Base-by-base conservation (phyloP, 2,329 filamentous ascomycete species). In the Colletotrichum lupini region DNA sequence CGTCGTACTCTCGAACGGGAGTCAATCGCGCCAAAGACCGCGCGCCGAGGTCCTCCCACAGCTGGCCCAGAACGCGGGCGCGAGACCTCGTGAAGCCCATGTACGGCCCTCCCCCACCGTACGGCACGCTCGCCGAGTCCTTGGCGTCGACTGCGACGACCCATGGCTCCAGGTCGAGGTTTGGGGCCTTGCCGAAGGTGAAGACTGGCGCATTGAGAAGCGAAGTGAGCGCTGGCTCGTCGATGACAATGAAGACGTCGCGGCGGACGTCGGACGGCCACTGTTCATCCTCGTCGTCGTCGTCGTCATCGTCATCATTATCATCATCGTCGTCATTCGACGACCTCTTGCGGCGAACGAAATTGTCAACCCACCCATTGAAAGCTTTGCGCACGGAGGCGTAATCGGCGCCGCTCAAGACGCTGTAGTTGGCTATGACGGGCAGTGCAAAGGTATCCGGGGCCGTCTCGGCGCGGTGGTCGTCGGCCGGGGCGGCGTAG, bases 211-310 rank as follows among this genome's bases (percentile, higher is more conserved):
- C 61, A 16, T 19, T 28, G 28, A 37, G 30, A 1, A 64, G 61
- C 9, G 46, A 55, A 14, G 61, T 30, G 1, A 64, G 28, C 12
- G 61, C n/a, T 3, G 49, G n/a, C 8, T 64, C 49, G 30, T 55
- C 30, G n/a, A 64, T 26, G 49, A 64, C 28, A n/a, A 64, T 37
- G 61, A 28, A 55, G 28, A 11, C 61, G 11, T 64, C 61, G 22
- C 49, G 61, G 22, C 61, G 49, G 4, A 64, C 14, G 30, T 35
- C 46, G 12, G 46, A 55, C 49, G 61, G 46, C 61, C 30, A 55
- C 22, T 28, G 14, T 37, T 37, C 49, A 2, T 53, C 8, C 14
- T 62, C 16, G 5, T 4, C 12, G 35, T 37, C 7, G 22, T 26
- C 14, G 4, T 64, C 28, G 3, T 35, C 28, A n/a, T 26, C n/a